Base-by-base conservation (phyloP, 352 stramenopile species). In the Phytophthora kernoviae region DNA sequence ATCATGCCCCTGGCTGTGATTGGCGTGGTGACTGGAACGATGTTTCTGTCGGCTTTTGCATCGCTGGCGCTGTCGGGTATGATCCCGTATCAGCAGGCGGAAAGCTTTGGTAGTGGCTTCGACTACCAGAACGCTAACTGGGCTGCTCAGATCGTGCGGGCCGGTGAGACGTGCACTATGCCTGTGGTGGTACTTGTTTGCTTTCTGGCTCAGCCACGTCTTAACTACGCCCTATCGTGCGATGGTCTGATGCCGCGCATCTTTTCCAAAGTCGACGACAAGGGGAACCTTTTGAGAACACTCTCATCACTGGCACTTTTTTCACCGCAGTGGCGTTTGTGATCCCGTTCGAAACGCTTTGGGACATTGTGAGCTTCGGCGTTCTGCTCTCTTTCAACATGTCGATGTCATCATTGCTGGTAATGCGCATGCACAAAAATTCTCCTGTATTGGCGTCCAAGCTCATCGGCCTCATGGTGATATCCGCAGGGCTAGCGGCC, bases 171-270 rank as follows among this genome's bases (percentile, higher is more conserved):
- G 17, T 68, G 60, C 42, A 68, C 60, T 11, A 68, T 68, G 66
- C 95, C 95, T 4, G 75, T 98, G 5, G 95, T 98, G 36, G 94
- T 98, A 43, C 76, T 99, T 2, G 82, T 98, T 12, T 91, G 81
- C 42, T 93, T 98, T 55, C 67, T 98, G 7, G 91, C 94, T 36
- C 95, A 98, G 65, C 94, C 93, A 15, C 84, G 93, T 54, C 70
- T 98, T 21, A 96, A 97, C 70, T 98, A 94, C 70, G 90, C 93
- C 10, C 81, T 98, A 65, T 84, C 92, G 15, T 91, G 87, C 43
- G 96, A 99, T 71, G 95, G 95, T 21, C 75, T 99, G 5, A 77
- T 98, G 63, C 94, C 96, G 22, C 65, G 75, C 47, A 85, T 97
- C 37, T 98, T 98, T 75, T 83, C 80, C 45, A 86, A 87, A 47